These are phyloP conservation scores for Hypoxylon sp. DNA, from an alignment of 2,329 filamentous ascomycete genomes.

Conservation along the genomic window DNA sequence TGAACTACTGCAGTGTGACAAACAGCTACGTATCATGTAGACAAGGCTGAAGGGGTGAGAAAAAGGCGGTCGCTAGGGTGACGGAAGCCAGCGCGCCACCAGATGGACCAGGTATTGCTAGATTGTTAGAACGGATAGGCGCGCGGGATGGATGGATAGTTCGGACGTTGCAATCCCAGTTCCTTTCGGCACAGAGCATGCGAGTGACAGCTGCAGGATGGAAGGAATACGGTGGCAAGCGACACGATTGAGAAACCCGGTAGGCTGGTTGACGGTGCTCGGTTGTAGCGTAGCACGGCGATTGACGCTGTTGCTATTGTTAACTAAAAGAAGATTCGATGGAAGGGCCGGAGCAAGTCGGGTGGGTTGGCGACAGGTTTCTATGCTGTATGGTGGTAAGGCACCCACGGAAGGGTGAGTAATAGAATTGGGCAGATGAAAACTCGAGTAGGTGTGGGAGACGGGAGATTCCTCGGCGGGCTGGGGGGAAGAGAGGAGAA, in stretches of 20 bases:
- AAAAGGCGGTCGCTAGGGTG: conserved; percentile 15
- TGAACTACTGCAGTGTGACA: conserved; percentile 45
- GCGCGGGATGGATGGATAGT: conserved; percentile 31
- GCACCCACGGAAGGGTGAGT: conserved; percentile 34
- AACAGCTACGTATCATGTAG: conserved; percentile 39
- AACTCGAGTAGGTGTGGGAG: conserved; percentile 29
- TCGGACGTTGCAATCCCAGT: conserved; percentile 30
- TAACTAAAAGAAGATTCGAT: conserved; percentile 41
- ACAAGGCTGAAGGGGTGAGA: conserved; percentile 41
- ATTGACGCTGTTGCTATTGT: conserved; percentile 26
- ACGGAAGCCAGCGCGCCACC: conserved; percentile 15
- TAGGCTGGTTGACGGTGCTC: conserved; percentile 39
- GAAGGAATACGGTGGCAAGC: conserved; percentile 21
- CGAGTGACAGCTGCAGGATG: conserved; percentile 40
- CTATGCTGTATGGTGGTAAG: conserved; percentile 31
- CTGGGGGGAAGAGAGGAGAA: conserved; percentile 34
- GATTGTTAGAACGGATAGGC: conserved; percentile 25
- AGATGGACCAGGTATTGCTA: conserved; percentile 9
- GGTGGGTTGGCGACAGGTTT: conserved; percentile 25
- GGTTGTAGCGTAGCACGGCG: conserved; percentile 40
- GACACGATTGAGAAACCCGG: conserved; percentile 40
- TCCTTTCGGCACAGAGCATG: conserved; percentile 23
- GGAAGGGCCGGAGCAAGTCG: conserved; percentile 43
- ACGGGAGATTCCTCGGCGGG: conserved; percentile 42
- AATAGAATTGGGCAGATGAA: conserved; percentile 41